phyloP scores from a whole-genome alignment of 495 filamentous ascomycete genomes.

The Chaetomium fimeti region DNA sequence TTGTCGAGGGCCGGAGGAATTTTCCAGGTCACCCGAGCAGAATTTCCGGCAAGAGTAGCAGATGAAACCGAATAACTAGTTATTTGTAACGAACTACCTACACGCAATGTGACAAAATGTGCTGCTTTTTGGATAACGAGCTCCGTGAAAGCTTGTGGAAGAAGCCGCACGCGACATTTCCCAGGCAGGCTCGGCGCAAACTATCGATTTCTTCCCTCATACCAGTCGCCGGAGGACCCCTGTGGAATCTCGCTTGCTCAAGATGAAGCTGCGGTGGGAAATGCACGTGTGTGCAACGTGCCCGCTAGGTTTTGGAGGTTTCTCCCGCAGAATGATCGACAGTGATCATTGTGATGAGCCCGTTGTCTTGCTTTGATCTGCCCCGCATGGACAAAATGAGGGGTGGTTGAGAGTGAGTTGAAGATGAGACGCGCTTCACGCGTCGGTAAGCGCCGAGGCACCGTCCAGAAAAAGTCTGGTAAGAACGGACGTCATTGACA shows the following conservation, averaged over 20 bases:
- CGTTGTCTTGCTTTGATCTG: not conserved
- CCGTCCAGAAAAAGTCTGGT: not conserved
- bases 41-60: not conserved
- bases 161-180: not conserved
- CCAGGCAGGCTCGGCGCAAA: not conserved
- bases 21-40: too few relatives aligned
- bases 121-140: too few relatives aligned
- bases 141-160: not conserved
- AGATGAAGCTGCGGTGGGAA: not conserved
- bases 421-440: not conserved
- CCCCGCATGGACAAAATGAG: not conserved
- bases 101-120: too few relatives aligned
- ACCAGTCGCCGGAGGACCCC: not conserved
- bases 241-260: not conserved
- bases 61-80: not conserved
- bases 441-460: not conserved
- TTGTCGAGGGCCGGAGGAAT: not conserved
- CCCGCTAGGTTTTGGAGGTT: not conserved
- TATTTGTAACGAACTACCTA: too few relatives aligned
- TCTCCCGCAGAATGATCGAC: not conserved
- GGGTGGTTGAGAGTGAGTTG: not conserved
- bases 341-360: not conserved
- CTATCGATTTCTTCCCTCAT: slow-evolving; percentile 9
- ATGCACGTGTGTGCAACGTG: not conserved
- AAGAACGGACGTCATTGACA: too few relatives aligned